A percentile compares a stretch with the other conserved stretches of the same genome.
Conservation (phyloP, 805 yeast genomes). For the Saccharomycopsis babjevae region DNA sequence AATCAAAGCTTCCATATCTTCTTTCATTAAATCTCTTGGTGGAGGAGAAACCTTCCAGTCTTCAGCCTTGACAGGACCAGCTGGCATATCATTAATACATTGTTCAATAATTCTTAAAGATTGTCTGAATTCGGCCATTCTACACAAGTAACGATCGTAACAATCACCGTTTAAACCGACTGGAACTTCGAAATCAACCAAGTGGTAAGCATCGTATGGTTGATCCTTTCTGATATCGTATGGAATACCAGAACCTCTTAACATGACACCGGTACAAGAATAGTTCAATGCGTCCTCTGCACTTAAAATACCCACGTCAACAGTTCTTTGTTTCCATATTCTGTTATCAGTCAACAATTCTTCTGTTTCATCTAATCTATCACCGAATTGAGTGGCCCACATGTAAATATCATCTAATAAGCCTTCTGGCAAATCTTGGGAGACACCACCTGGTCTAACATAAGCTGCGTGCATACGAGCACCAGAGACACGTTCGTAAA, state of each 20-base stretch:
- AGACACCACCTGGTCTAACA: slow-evolving; percentile 86
- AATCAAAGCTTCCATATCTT: slow-evolving; percentile 85
- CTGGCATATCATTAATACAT: slow-evolving; percentile 85
- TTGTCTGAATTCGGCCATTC: slow-evolving; percentile 91
- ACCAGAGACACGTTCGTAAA: slow-evolving; percentile 83
- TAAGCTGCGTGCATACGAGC: slow-evolving; percentile 86
- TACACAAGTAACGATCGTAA: slow-evolving; percentile 76
- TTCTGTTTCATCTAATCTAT: slow-evolving; percentile 83
- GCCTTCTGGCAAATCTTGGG: slow-evolving; percentile 82
- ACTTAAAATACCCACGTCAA: slow-evolving; percentile 67
- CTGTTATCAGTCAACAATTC: slow-evolving; percentile 84
- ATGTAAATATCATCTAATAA: slow-evolving; percentile 81
- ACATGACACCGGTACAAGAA: slow-evolving; percentile 77
- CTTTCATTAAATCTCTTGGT: slow-evolving; percentile 72
- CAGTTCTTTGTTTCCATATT: slow-evolving; percentile 84
- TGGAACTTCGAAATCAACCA: slow-evolving; percentile 77
- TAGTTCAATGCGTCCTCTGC: slow-evolving; percentile 84
- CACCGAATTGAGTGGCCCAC: slow-evolving; percentile 96
- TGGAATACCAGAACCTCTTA: slow-evolving; percentile 85
- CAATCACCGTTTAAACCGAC: slow-evolving; percentile 87
- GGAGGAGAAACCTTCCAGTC: slow-evolving; percentile 82
- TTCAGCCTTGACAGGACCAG: slow-evolving; percentile 85
- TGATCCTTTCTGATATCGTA: slow-evolving; percentile 77
- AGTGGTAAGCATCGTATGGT: slow-evolving; percentile 84
- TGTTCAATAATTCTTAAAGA: slow-evolving; percentile 82